Conservation (phyloP, 805 yeast genomes). For the Myxozyma monticola region DNA sequence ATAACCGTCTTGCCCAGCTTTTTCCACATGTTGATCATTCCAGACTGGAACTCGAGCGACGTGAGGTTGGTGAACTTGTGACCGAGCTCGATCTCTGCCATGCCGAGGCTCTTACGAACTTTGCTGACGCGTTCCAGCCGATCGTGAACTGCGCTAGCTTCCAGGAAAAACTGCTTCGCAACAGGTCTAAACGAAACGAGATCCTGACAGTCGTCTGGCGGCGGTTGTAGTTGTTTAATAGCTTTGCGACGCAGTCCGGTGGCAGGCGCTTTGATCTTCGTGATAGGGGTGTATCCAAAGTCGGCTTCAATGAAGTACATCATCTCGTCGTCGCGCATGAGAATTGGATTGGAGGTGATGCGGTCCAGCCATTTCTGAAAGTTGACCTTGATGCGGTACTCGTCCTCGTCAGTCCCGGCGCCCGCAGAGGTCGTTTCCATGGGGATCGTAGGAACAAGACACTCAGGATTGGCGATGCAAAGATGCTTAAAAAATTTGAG, state of each 20-base stretch:
- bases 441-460: slow-evolving; percentile 90
- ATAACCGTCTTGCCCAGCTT: slow-evolving; percentile 68
- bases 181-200: slow-evolving; percentile 84
- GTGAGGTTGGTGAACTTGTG: slow-evolving; percentile 37
- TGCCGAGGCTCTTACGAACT: slow-evolving; percentile 49
- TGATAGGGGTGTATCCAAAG: slow-evolving; percentile 63
- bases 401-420: slow-evolving; percentile 79
- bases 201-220: slow-evolving; percentile 81
- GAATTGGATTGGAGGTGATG: slow-evolving; percentile 69
- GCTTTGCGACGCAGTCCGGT: slow-evolving; percentile 87
- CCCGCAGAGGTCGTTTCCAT: slow-evolving; percentile 74
- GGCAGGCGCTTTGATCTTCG: slow-evolving; percentile 64
- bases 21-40: slow-evolving; percentile 77
- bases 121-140: slow-evolving; percentile 59
- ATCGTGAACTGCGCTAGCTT: slow-evolving; percentile 50
- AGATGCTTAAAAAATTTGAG: slow-evolving; percentile 73
- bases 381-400: slow-evolving; percentile 51
- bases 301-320: slow-evolving; percentile 80
- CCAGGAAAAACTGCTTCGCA: slow-evolving; percentile 71
- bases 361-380: slow-evolving; percentile 88
- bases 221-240: slow-evolving; percentile 86
- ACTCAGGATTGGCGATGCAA: slow-evolving; percentile 80
- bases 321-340: slow-evolving; percentile 84
- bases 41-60: slow-evolving; percentile 60
- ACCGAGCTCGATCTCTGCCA: slow-evolving; percentile 59